phyloP scores from a whole-genome alignment of 139 green algal species.

The Chlorella sp. region DNA sequence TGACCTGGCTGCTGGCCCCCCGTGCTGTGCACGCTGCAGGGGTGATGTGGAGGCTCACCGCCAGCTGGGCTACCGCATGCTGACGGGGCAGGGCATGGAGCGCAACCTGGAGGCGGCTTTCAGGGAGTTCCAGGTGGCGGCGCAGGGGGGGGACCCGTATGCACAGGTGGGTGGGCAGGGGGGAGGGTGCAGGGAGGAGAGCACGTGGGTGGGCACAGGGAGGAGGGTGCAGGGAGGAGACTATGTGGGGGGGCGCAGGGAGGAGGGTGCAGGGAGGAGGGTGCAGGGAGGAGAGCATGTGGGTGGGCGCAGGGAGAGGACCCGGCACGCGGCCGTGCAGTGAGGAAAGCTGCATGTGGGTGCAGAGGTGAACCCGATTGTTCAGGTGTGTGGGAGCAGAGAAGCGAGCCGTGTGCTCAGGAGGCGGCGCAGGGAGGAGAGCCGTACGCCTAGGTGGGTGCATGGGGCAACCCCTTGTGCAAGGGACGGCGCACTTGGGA shows the following conservation, averaged over 20 bases:
- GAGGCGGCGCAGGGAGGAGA: too few species aligned
- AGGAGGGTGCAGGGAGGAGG: too few species aligned
- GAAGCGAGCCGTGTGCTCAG: too few species aligned
- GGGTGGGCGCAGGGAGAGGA: too few species aligned
- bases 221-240: background rate
- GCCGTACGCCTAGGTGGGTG: too few species aligned
- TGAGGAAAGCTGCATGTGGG: too few species aligned
- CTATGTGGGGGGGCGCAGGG: background rate
- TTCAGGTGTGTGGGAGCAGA: too few species aligned
- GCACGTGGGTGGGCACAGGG: background rate
- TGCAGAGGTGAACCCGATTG: too few species aligned
- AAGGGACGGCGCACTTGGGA: too few species aligned
- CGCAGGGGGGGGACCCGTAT: background rate
- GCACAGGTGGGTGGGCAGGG: background rate
- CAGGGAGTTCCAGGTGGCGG: constrained; percentile 10
- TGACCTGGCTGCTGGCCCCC: background rate
- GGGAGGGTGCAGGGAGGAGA: background rate
- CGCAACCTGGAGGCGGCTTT: constrained; percentile 13
- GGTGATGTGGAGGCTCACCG: constrained; percentile 18
- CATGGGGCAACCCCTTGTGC: too few species aligned
- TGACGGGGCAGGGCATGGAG: constrained; percentile 26
- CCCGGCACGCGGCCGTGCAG: too few species aligned
- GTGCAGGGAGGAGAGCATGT: too few species aligned
- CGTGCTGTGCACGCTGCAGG: background rate
- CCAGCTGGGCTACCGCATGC: constrained; percentile 43